A percentile compares a stretch with the other conserved stretches of the same genome.
Evolutionary conservation across 306 rosid species (phyloP).

Genomic region (Sicyos baderoa): DNA sequence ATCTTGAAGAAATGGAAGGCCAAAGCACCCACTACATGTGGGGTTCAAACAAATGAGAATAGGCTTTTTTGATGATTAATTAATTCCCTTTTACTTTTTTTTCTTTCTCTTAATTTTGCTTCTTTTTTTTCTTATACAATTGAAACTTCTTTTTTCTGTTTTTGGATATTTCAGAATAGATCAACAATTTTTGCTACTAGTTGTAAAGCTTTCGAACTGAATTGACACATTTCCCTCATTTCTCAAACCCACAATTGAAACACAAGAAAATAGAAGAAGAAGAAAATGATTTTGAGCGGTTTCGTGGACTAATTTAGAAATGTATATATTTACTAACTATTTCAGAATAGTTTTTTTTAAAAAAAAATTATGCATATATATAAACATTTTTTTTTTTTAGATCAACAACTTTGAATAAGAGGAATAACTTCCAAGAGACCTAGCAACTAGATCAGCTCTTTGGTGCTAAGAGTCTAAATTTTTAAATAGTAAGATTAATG

Average conservation of each 20-base stretch:
- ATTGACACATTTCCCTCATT: neutral
- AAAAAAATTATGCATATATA: too few species aligned
- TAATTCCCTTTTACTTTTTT: slow-evolving; percentile 24
- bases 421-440: too few species aligned
- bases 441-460: too few species aligned
- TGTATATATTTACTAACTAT: too few species aligned
- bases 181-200: neutral
- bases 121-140: slow-evolving; percentile 2
- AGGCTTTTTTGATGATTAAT: slow-evolving; percentile 60
- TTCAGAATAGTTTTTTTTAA: too few species aligned
- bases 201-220: neutral
- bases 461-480: too few species aligned
- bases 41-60: slow-evolving; percentile 82
- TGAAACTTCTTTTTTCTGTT: neutral
- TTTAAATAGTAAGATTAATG: too few species aligned
- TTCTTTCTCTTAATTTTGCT: neutral
- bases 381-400: too few species aligned
- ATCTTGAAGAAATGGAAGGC: slow-evolving; percentile 63
- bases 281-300: too few species aligned
- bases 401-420: too few species aligned
- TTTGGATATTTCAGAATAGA: neutral
- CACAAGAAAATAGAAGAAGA: too few species aligned
- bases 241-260: neutral
- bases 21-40: slow-evolving; percentile 75
- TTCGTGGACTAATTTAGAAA: too few species aligned